phyloP scores from a whole-genome alignment of 2,329 filamentous ascomycete genomes.

The Cadophora sp. region DNA sequence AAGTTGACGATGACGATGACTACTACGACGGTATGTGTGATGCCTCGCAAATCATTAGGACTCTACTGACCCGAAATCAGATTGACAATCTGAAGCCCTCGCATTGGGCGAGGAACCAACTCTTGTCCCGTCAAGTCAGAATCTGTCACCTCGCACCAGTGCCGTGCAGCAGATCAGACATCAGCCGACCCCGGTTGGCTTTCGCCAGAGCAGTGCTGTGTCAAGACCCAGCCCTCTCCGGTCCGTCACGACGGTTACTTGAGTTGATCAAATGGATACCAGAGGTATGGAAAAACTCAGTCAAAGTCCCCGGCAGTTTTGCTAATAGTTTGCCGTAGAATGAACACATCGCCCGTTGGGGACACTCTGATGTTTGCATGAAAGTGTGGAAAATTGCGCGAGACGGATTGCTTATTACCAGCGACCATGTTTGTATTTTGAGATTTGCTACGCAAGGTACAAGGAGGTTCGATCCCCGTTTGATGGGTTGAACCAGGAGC shows the following conservation, averaged over 20 bases:
- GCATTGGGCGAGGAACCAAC: conserved; percentile 83
- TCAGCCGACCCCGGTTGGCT: conserved; percentile 43
- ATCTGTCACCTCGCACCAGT: conserved; percentile 51
- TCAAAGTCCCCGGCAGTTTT: neutral
- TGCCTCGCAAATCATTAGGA: neutral
- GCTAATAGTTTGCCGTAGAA: conserved; percentile 15
- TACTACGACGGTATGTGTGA: conserved; percentile 73
- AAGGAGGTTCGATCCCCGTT: conserved; percentile 11
- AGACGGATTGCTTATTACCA: conserved; percentile 34
- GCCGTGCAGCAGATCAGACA: conserved; percentile 53
- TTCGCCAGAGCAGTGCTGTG: conserved; percentile 50
- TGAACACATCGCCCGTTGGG: conserved; percentile 25
- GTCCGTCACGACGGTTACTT: conserved; percentile 64
- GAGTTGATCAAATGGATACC: conserved; percentile 41
- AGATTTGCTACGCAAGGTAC: conserved; percentile 19
- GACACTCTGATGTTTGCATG: conserved; percentile 26
- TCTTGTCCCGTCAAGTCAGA: conserved; percentile 57
- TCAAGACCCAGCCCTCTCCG: conserved; percentile 72
- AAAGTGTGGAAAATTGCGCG: conserved; percentile 21
- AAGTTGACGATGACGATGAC: conserved; percentile 89
- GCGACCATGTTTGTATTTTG: conserved; percentile 13
- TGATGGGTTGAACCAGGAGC: conserved; percentile 14
- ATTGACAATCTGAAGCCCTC: conserved; percentile 93
- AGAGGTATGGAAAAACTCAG: conserved; percentile 30
- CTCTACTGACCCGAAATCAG: conserved; percentile 47